Evolutionary conservation across 1,284 basidiomycete genomes (phyloP).

Genomic region (Ceratobasidium papillatum): DNA sequence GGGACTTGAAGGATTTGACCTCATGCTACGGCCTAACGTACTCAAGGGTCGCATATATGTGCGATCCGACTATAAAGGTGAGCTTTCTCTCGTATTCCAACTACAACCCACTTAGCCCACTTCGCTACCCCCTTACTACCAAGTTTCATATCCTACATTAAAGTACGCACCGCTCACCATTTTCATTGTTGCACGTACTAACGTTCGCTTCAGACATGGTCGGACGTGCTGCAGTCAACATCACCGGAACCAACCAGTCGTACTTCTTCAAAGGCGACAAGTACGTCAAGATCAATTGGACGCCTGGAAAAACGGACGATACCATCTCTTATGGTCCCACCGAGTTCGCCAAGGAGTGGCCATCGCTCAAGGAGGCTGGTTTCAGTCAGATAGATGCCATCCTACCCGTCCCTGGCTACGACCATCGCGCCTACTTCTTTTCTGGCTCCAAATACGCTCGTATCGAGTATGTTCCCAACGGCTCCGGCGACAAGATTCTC

Average conservation of each 20-base stretch:
- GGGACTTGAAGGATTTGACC: no score
- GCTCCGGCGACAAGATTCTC: not conserved
- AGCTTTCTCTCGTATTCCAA: not conserved
- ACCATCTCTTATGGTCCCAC: conserved; percentile 11
- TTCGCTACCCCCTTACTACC: not conserved
- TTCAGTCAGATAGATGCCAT: conserved; percentile 27
- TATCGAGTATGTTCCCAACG: conserved; percentile 16
- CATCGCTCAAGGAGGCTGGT: conserved; percentile 10
- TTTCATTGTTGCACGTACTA: not conserved
- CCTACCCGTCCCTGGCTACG: conserved; percentile 18
- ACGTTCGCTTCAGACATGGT: conserved; percentile 17
- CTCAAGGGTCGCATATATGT: no score
- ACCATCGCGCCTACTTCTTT: conserved; percentile 34
- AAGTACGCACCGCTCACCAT: not conserved
- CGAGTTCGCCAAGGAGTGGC: conserved; percentile 26
- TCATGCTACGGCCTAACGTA: no score
- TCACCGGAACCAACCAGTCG: not conserved
- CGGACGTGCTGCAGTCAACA: conserved; percentile 26
- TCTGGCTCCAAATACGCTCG: conserved; percentile 17
- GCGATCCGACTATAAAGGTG: not conserved
- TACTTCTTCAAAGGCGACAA: conserved; percentile 39
- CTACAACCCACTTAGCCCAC: not conserved
- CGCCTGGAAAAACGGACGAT: not conserved
- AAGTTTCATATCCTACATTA: not conserved
- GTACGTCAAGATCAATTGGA: conserved; percentile 35